Evolutionary conservation across 2,329 filamentous ascomycete species (phyloP).

Genomic region (Penicillium sclerotiorum): DNA sequence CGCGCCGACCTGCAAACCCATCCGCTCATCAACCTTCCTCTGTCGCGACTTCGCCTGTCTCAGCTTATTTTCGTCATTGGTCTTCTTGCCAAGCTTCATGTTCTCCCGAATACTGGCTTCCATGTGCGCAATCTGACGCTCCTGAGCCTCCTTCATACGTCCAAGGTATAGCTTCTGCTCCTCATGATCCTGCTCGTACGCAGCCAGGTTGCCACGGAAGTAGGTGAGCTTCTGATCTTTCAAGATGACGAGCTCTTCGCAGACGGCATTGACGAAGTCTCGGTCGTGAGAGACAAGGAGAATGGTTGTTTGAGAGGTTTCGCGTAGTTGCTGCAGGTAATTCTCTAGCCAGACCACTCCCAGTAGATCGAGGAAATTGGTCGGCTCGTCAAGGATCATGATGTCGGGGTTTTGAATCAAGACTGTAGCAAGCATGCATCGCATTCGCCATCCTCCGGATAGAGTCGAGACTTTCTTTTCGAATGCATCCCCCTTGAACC

Average conservation of each 20-base stretch:
- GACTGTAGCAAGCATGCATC: conserved; percentile 64
- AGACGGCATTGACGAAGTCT: conserved; percentile 75
- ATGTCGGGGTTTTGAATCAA: conserved; percentile 75
- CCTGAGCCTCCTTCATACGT: conserved; percentile 79
- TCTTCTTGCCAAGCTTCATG: conserved; percentile 72
- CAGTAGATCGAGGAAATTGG: conserved; percentile 80
- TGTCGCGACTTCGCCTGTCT: conserved; percentile 82
- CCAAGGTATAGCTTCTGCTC: conserved; percentile 67
- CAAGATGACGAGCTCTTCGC: conserved; percentile 73
- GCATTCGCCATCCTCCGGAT: conserved; percentile 78
- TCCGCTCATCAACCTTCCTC: conserved; percentile 80
- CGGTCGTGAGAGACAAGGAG: conserved; percentile 83
- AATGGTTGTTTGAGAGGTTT: conserved; percentile 62
- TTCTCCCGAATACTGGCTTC: conserved; percentile 76
- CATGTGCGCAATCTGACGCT: conserved; percentile 78
- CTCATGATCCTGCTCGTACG: conserved; percentile 69
- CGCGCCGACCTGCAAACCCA: conserved; percentile 73
- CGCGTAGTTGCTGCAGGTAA: conserved; percentile 63
- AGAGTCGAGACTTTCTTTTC: conserved; percentile 64
- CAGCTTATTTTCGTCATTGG: conserved; percentile 81
- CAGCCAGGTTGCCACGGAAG: conserved; percentile 73
- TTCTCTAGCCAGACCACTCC: conserved; percentile 84
- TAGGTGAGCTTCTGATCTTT: conserved; percentile 71
- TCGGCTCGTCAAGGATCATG: conserved; percentile 82
- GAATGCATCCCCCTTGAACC: conserved; percentile 67